Percentiles rank a stretch among this genome's conserved stretches.
Conservation (phyloP, 108 stramenopile genomes). For the Asterionellopsis glacialis region DNA sequence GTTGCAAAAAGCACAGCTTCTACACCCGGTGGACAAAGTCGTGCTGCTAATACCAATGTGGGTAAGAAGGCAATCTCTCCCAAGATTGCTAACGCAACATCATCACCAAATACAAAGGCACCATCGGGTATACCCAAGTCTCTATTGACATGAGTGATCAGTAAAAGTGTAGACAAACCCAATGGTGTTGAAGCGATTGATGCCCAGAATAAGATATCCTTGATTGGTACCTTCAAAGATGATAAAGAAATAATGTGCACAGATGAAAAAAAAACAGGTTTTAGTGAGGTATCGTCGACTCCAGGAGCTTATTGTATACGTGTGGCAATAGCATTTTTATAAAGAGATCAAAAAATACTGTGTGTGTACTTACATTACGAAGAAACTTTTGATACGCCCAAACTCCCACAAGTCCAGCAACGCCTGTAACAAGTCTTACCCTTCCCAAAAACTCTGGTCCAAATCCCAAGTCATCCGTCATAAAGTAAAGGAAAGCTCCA, state of each 20-base stretch:
- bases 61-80: conserved; percentile 94
- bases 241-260: too few relatives aligned
- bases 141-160: conserved; percentile 86
- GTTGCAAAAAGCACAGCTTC: conserved; percentile 94
- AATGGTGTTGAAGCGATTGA: conserved; percentile 65
- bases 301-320: too few relatives aligned
- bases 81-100: conserved; percentile 79
- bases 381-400: conserved; percentile 70
- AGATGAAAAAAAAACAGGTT: too few relatives aligned
- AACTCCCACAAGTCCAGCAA: conserved; percentile 83
- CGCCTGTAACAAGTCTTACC: conserved; percentile 79
- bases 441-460: conserved; percentile 91
- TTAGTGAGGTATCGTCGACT: conserved; percentile 3
- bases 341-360: too few relatives aligned
- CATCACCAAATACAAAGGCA: conserved; percentile 91
- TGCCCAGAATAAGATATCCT: conserved; percentile 83
- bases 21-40: conserved; percentile 88
- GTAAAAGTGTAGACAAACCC: conserved; percentile 70
- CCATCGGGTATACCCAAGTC: conserved; percentile 87
- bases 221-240: conserved; percentile 41
- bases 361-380: conserved; percentile 16
- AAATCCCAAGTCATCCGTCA: conserved; percentile 89
- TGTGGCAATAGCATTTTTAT: too few relatives aligned
- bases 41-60: conserved; percentile 89
- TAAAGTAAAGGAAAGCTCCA: conserved; percentile 90